Conservation (phyloP, 106 monocot species). For the Dendrobium nobile region DNA sequence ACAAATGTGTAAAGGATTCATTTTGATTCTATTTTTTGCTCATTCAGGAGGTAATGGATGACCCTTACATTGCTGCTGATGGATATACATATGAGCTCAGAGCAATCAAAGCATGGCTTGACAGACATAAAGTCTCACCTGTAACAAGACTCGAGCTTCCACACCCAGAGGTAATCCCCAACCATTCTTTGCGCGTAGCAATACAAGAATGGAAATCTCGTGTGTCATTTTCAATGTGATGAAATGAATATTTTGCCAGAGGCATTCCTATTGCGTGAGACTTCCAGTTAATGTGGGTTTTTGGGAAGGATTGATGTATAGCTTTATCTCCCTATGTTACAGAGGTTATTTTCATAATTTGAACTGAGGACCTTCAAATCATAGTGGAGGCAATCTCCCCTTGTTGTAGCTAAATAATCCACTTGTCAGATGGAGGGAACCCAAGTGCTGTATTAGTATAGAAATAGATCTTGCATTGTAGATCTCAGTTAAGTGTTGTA, state of each 20-base stretch:
- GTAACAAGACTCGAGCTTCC: conserved; percentile 48
- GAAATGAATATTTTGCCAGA: not conserved
- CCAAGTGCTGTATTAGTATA: not conserved
- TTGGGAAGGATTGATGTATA: not conserved
- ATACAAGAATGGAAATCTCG: conserved; percentile 64
- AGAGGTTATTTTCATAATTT: not conserved
- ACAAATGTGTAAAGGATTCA: not conserved
- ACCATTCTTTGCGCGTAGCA: conserved; percentile 40
- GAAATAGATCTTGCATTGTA: not conserved
- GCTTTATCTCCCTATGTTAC: not conserved
- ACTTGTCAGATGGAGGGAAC: not conserved
- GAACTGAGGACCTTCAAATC: not conserved
- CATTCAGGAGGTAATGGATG: conserved; percentile 68
- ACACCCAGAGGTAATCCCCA: conserved; percentile 47
- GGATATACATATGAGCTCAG: conserved; percentile 71
- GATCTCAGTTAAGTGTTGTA: not conserved
- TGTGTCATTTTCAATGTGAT: not conserved
- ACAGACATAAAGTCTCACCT: conserved; percentile 58
- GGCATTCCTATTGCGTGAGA: not conserved
- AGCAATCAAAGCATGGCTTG: conserved; percentile 79
- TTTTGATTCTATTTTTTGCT: not conserved
- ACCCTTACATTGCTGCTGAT: conserved; percentile 76
- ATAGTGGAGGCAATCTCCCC: not conserved
- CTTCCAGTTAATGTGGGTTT: not conserved
- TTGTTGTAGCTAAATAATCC: not conserved